Percentiles rank a stretch among this genome's conserved stretches.
These are phyloP conservation scores for Mycena capillaripes DNA, from an alignment of 768 basidiomycete genomes.

Conservation along the genomic window DNA sequence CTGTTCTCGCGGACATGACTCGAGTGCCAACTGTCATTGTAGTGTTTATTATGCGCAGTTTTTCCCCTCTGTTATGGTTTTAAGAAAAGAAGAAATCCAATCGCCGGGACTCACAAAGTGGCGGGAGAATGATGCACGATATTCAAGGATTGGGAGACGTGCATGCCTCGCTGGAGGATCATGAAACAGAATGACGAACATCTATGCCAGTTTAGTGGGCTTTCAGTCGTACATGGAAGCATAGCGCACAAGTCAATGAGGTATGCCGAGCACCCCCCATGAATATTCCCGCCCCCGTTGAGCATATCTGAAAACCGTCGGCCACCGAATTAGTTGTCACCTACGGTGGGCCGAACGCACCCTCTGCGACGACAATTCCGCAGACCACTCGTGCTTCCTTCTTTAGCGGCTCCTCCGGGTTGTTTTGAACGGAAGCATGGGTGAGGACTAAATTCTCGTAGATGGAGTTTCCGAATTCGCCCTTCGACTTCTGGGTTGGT, in stretches of 20 bases:
- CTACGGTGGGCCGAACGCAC: constrained; percentile 43
- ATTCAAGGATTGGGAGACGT: constrained; percentile 67
- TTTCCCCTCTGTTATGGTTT: constrained; percentile 57
- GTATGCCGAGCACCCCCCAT: constrained; percentile 69
- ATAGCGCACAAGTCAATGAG: constrained; percentile 67
- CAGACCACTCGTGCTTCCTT: constrained; percentile 61
- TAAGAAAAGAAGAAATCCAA: neutral
- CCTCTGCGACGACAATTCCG: constrained; percentile 58
- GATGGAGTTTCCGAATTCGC: too few species aligned
- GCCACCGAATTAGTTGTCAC: neutral
- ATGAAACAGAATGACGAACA: constrained; percentile 65
- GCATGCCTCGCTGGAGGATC: constrained; percentile 34
- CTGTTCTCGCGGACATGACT: constrained; percentile 62
- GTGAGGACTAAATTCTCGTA: constrained; percentile 47
- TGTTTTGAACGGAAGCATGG: constrained; percentile 58
- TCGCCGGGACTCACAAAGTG: constrained; percentile 51
- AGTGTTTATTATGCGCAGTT: constrained; percentile 64
- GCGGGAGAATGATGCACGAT: constrained; percentile 73
- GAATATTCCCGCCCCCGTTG: constrained; percentile 60
- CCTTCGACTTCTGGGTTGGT: too few species aligned
- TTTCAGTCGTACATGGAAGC: neutral
- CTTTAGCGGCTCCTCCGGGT: constrained; percentile 59
- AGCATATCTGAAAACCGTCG: constrained; percentile 63
- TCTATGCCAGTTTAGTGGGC: constrained; percentile 42
- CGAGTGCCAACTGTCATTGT: constrained; percentile 65